A percentile compares a stretch with the other conserved stretches of the same genome.
Conservation (phyloP, 495 filamentous ascomycete species). For the Rusavskia elegans region DNA sequence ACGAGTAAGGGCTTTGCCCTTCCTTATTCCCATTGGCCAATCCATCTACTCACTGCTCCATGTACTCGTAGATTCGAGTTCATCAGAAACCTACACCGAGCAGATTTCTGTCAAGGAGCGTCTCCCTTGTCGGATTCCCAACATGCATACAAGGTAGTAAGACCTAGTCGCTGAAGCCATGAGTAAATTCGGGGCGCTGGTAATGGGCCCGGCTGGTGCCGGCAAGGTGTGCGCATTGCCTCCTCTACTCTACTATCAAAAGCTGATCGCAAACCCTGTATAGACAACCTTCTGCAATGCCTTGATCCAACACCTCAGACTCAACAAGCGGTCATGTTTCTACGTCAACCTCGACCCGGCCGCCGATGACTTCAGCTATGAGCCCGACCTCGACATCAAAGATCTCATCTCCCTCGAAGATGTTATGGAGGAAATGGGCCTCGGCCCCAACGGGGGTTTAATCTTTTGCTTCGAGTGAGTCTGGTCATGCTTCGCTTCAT, state of each 20-base stretch:
- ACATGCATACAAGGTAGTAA: too few species aligned
- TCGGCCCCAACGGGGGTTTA: constrained; percentile 88
- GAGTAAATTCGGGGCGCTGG: constrained; percentile 89
- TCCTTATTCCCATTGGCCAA: too few species aligned
- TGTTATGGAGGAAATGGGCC: constrained; percentile 92
- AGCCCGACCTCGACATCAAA: constrained; percentile 92
- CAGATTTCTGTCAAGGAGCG: too few species aligned
- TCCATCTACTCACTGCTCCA: too few species aligned
- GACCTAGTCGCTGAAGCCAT: constrained; percentile 25
- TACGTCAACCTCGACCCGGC: constrained; percentile 98
- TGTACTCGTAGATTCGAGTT: too few species aligned
- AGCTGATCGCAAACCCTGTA: constrained; percentile 1
- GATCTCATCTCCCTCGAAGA: constrained; percentile 91
- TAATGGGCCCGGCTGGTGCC: constrained; percentile 83
- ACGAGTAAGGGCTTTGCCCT: too few species aligned
- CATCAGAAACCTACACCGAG: too few species aligned
- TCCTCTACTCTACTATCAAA: neutral
- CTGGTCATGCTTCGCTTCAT: neutral
- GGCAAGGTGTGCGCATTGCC: constrained; percentile 46
- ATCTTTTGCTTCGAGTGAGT: constrained; percentile 88
- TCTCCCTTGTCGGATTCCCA: too few species aligned
- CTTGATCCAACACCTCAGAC: constrained; percentile 79
- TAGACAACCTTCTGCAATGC: constrained; percentile 89
- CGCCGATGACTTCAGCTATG: constrained; percentile 78
- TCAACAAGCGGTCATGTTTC: constrained; percentile 77